These are phyloP conservation scores for Cornus florida DNA, from an alignment of 148 eudicot species.

Conservation along the genomic window DNA sequence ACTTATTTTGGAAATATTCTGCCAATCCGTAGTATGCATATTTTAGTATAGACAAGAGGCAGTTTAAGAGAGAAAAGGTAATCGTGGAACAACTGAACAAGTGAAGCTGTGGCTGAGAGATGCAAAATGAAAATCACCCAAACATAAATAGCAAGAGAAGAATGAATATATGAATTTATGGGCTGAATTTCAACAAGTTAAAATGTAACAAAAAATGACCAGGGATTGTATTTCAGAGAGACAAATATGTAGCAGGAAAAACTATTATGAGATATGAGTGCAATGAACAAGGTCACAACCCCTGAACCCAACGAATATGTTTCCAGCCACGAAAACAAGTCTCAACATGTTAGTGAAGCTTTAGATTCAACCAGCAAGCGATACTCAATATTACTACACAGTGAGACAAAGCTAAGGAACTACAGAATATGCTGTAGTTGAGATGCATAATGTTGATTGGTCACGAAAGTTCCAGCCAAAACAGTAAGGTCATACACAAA, in stretches of 20 bases:
- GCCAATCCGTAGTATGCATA: constrained; percentile 21
- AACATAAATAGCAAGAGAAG: neutral
- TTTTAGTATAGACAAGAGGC: constrained; percentile 12
- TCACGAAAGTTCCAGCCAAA: neutral
- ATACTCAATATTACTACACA: neutral
- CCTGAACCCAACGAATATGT: too few species aligned
- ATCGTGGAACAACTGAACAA: too few species aligned
- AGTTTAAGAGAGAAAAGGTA: neutral
- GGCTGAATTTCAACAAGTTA: neutral
- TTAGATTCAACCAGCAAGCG: too few species aligned
- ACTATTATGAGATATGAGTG: too few species aligned
- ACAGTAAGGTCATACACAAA: neutral
- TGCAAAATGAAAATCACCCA: neutral
- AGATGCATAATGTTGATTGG: constrained; percentile 1
- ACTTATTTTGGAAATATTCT: constrained; percentile 97
- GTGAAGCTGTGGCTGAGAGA: too few species aligned
- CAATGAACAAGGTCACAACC: too few species aligned
- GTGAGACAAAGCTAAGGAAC: neutral
- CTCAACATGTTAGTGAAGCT: too few species aligned
- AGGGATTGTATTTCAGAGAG: too few species aligned
- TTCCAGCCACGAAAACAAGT: too few species aligned
- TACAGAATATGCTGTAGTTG: neutral
- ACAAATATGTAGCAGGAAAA: too few species aligned
- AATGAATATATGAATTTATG: neutral
- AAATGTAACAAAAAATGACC: too few species aligned